These are phyloP conservation scores for Zoysia matrella DNA, from an alignment of 202 grass and related monocot genomes.

Conservation along the genomic window DNA sequence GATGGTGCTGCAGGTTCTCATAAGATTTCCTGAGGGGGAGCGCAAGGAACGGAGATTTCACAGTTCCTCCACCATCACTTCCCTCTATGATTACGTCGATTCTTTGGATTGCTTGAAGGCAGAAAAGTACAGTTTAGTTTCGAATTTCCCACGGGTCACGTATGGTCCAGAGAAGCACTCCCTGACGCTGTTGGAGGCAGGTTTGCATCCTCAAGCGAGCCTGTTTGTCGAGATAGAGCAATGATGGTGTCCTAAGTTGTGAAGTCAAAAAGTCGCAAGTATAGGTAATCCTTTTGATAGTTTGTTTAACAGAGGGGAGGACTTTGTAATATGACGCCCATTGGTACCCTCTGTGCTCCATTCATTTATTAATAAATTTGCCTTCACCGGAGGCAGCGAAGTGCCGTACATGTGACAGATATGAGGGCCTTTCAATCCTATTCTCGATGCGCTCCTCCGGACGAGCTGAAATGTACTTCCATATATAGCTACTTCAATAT, in stretches of 20 bases:
- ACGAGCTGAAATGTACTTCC: too few species aligned
- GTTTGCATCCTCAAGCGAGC: constrained; percentile 92
- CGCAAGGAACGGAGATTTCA: constrained; percentile 93
- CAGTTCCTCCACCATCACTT: constrained; percentile 57
- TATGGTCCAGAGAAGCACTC: constrained; percentile 81
- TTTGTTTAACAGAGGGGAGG: constrained; percentile 34
- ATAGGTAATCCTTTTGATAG: constrained; percentile 40
- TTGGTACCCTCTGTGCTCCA: constrained; percentile 9
- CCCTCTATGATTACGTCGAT: constrained; percentile 90
- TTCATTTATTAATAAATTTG: constrained; percentile 52
- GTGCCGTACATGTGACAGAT: neutral
- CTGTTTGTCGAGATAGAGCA: constrained; percentile 86
- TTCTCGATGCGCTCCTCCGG: too few species aligned
- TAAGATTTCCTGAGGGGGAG: constrained; percentile 90
- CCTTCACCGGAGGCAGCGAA: neutral
- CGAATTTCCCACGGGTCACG: constrained; percentile 85
- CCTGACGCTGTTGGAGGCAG: constrained; percentile 79
- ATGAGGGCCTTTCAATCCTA: too few species aligned
- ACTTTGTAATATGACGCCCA: constrained; percentile 35
- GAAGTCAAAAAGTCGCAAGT: constrained; percentile 36
- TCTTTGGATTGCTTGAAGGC: constrained; percentile 89
- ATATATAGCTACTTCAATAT: too few species aligned
- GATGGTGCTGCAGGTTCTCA: constrained; percentile 74
- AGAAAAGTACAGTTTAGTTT: constrained; percentile 88
- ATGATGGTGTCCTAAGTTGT: constrained; percentile 50